Evolutionary conservation across 306 rosid genomes (phyloP).

Genomic region (Fagus crenata): DNA sequence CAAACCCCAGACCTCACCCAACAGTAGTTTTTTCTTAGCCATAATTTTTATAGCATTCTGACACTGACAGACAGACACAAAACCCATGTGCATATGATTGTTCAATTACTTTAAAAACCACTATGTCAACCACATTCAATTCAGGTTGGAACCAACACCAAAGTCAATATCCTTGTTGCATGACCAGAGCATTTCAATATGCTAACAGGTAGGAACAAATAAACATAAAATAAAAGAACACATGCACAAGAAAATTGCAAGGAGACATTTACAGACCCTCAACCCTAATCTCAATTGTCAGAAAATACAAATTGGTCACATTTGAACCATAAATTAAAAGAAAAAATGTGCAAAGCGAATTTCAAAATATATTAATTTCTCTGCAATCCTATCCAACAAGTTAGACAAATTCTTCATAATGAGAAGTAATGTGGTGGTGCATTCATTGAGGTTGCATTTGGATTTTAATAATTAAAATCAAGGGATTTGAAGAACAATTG

Average conservation of each 20-base stretch:
- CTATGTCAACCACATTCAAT: not conserved
- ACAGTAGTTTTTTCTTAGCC: not conserved
- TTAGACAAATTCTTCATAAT: not conserved
- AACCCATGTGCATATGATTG: not conserved
- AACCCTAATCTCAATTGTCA: not conserved
- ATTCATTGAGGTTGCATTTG: not conserved
- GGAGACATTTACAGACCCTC: not conserved
- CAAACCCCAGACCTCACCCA: too few relatives aligned
- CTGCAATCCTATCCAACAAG: not conserved
- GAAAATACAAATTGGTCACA: not conserved
- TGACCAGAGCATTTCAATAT: not conserved
- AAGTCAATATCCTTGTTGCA: conserved; percentile 15
- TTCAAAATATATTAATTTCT: not conserved
- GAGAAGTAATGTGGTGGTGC: not conserved
- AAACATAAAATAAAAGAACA: too few relatives aligned
- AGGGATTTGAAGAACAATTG: too few relatives aligned
- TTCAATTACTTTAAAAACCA: not conserved
- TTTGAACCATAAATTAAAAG: not conserved
- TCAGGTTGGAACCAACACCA: conserved; percentile 1
- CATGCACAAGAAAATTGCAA: not conserved
- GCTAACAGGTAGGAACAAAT: too few relatives aligned
- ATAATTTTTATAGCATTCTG: not conserved
- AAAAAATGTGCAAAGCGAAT: not conserved
- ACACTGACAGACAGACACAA: not conserved
- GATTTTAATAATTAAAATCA: too few relatives aligned